These are phyloP conservation scores for Amanita polypyramis DNA, from an alignment of 768 basidiomycete genomes.

Conservation along the genomic window DNA sequence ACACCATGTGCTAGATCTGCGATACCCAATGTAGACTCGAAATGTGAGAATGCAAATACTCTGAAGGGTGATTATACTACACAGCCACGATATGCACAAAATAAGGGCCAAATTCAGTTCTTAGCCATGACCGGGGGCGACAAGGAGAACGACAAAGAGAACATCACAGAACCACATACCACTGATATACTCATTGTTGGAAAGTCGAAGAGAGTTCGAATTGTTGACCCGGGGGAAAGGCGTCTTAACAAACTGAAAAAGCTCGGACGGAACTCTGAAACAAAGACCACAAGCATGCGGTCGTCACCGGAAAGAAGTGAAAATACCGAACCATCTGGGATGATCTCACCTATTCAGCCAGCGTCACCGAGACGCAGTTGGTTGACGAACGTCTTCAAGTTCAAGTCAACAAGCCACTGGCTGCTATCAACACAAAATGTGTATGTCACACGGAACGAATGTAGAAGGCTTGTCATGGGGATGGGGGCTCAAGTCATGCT, in stretches of 20 bases:
- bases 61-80: constrained; percentile 14
- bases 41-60: not conserved
- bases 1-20: not conserved
- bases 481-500: constrained; percentile 62
- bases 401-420: constrained; percentile 53
- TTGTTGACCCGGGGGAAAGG: constrained; percentile 34
- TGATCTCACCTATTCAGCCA: constrained; percentile 14
- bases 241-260: constrained; percentile 26
- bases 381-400: constrained; percentile 84
- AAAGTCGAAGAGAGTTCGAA: constrained; percentile 29
- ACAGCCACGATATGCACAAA: constrained; percentile 37
- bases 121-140: constrained; percentile 7
- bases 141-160: not conserved
- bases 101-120: constrained; percentile 10
- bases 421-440: constrained; percentile 51
- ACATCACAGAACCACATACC: too few relatives aligned
- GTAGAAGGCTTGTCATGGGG: constrained; percentile 58
- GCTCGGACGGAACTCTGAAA: constrained; percentile 11
- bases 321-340: constrained; percentile 12
- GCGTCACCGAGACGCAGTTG: constrained; percentile 56
- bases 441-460: constrained; percentile 62
- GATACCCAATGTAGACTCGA: not conserved
- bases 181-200: not conserved
- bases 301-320: constrained; percentile 33
- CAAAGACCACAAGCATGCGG: constrained; percentile 21